Conservation (phyloP, 2,329 filamentous ascomycete genomes). For the Venturia carpophila region DNA sequence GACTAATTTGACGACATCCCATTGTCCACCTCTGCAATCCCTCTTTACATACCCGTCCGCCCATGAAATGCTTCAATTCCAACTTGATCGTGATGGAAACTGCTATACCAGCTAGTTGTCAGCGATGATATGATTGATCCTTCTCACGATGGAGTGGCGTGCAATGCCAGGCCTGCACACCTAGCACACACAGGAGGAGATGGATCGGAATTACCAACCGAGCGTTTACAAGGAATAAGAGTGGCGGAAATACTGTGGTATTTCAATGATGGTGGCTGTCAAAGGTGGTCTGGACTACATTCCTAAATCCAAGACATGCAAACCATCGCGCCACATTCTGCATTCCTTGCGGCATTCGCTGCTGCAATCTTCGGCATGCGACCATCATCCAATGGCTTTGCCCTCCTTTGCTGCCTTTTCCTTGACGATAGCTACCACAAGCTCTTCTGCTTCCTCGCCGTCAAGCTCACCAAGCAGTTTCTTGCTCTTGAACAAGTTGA, state of each 20-base stretch:
- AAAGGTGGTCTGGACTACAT: not conserved
- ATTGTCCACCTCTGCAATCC: not conserved
- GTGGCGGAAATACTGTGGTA: not conserved
- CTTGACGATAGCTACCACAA: not conserved
- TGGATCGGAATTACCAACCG: not conserved
- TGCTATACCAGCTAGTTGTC: not conserved
- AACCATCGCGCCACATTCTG: not conserved
- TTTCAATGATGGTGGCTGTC: not conserved
- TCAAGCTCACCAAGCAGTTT: not conserved
- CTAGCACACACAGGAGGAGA: not conserved
- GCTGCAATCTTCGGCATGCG: not conserved
- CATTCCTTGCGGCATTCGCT: not conserved
- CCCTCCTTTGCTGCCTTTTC: conserved; percentile 3
- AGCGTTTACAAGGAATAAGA: not conserved
- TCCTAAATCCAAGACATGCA: not conserved
- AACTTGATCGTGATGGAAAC: not conserved
- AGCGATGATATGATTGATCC: not conserved
- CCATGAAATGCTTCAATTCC: not conserved
- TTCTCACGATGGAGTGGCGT: not conserved
- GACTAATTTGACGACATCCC: not conserved
- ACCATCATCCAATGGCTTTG: not conserved
- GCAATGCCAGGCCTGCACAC: not conserved
- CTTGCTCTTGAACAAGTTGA: conserved; percentile 5
- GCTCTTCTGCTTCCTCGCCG: not conserved
- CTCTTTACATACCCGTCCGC: not conserved